Percentiles rank a stretch among this genome's conserved stretches.
These are phyloP conservation scores for Fraxinus ornus DNA, from an alignment of 305 asterid species.

Conservation along the genomic window DNA sequence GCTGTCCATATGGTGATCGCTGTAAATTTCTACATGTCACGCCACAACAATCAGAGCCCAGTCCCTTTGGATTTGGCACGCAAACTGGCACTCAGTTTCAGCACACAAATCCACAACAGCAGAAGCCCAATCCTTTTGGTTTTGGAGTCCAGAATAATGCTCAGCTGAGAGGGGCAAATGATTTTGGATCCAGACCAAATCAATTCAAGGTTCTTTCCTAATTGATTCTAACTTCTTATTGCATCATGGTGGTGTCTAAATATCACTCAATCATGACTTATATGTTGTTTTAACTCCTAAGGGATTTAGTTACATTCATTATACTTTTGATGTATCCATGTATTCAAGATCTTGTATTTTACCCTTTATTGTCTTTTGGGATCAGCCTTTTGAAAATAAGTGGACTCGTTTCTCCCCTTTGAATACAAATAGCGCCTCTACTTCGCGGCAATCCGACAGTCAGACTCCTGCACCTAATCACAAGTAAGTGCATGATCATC, in stretches of 20 bases:
- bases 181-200: slow-evolving; percentile 55
- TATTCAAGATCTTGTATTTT: slow-evolving; percentile 18
- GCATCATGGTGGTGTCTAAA: neutral
- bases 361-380: slow-evolving; percentile 17
- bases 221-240: slow-evolving; percentile 8
- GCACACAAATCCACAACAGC: slow-evolving; percentile 44
- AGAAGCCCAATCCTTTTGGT: slow-evolving; percentile 67
- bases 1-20: slow-evolving; percentile 73
- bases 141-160: slow-evolving; percentile 63
- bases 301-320: too few species aligned
- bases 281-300: neutral
- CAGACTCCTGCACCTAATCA: slow-evolving; percentile 61
- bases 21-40: slow-evolving; percentile 73
- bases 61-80: slow-evolving; percentile 59
- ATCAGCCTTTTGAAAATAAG: slow-evolving; percentile 79
- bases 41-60: slow-evolving; percentile 51
- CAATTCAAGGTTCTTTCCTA: slow-evolving; percentile 63
- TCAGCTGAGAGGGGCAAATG: slow-evolving; percentile 51
- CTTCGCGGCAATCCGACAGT: slow-evolving; percentile 51
- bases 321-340: too few species aligned
- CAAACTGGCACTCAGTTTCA: slow-evolving; percentile 42
- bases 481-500: slow-evolving; percentile 40
- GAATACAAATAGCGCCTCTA: slow-evolving; percentile 41
- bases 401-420: slow-evolving; percentile 60
- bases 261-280: neutral